These are phyloP conservation scores for Centaurea solstitialis DNA, from an alignment of 129 eudicot species.

Conservation along the genomic window DNA sequence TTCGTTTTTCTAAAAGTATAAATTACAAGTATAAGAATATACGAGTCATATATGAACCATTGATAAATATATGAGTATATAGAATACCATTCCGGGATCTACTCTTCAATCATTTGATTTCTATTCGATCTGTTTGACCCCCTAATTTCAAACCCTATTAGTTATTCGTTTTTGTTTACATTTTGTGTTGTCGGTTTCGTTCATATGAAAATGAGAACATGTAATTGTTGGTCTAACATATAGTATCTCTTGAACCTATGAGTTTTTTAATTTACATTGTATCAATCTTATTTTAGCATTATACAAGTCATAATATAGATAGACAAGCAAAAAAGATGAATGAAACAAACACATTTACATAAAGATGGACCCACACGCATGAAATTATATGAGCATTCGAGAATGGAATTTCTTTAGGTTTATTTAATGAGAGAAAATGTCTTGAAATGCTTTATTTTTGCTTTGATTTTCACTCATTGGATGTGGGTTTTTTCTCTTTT, in stretches of 20 bases:
- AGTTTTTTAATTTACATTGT: background rate
- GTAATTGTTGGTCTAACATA: background rate
- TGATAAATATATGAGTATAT: constrained; percentile 11
- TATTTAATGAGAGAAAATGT: constrained; percentile 23
- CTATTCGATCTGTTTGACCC: background rate
- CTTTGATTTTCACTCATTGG: constrained; percentile 60
- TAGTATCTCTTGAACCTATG: background rate
- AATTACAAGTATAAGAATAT: constrained; percentile 22
- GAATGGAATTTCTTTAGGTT: constrained; percentile 4
- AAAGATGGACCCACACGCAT: constrained; percentile 16
- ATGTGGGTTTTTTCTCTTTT: constrained; percentile 36
- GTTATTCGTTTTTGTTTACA: constrained; percentile 1
- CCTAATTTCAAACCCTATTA: background rate
- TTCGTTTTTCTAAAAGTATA: background rate
- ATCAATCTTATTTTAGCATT: background rate
- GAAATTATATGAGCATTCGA: constrained; percentile 6
- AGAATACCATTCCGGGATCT: constrained; percentile 5
- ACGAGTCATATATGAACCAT: constrained; percentile 16
- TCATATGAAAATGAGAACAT: background rate
- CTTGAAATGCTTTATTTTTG: constrained; percentile 39
- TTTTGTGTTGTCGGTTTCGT: background rate
- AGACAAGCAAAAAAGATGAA: background rate
- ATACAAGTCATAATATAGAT: background rate
- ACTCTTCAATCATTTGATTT: constrained; percentile 3
- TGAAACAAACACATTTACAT: constrained; percentile 14